These are phyloP conservation scores for Fagus crenata DNA, from an alignment of 306 rosid genomes.

Conservation along the genomic window DNA sequence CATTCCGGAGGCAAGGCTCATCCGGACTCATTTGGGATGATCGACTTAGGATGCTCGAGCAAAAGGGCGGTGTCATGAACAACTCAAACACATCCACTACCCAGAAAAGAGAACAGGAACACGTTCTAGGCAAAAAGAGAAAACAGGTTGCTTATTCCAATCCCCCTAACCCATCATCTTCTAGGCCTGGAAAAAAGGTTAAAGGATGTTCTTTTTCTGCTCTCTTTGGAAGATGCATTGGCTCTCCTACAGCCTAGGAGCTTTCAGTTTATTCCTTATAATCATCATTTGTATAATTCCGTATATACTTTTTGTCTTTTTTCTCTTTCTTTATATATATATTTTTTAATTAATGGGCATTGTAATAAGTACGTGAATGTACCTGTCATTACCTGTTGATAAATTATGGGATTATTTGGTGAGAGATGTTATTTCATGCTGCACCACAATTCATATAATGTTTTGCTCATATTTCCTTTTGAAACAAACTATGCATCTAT, in stretches of 20 bases:
- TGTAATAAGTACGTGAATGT: too few relatives aligned
- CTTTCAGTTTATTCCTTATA: background rate
- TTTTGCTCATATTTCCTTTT: background rate
- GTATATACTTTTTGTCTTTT: background rate
- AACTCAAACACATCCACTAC: background rate
- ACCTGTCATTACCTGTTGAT: background rate
- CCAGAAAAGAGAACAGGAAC: conserved; percentile 13
- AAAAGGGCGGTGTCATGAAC: conserved; percentile 16
- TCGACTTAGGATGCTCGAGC: conserved; percentile 10
- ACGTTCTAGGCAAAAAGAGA: conserved; percentile 19
- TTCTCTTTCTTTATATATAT: background rate
- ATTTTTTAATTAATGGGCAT: too few relatives aligned
- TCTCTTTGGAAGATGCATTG: conserved; percentile 50
- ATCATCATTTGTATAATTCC: background rate
- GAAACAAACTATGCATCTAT: too few relatives aligned
- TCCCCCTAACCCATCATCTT: conserved; percentile 16
- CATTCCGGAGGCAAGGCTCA: conserved; percentile 84
- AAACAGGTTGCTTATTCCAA: conserved; percentile 16
- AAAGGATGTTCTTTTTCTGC: conserved; percentile 37
- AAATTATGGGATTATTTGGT: background rate
- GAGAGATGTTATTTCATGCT: background rate
- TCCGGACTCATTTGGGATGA: conserved; percentile 74
- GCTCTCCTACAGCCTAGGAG: conserved; percentile 31
- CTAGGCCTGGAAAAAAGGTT: conserved; percentile 32
- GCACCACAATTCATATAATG: background rate